Conservation (phyloP, 345 rosid genomes). For the Litchi chinensis region DNA sequence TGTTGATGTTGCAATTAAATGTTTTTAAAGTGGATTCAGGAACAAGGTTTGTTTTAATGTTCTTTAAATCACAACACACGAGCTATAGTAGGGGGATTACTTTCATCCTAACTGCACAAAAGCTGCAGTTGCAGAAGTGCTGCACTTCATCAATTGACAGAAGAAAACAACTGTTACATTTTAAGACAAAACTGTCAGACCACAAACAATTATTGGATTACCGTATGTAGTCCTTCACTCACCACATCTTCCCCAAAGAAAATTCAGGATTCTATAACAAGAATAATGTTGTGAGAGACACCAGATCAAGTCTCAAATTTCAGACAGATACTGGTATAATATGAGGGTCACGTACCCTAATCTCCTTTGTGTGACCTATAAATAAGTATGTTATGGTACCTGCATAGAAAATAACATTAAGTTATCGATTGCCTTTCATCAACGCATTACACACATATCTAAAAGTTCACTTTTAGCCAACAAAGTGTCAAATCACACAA, state of each 20-base stretch:
- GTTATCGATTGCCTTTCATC: neutral
- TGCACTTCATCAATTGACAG: neutral
- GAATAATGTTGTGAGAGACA: conserved; percentile 1
- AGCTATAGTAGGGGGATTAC: neutral
- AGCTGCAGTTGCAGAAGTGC: neutral
- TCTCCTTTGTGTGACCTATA: neutral
- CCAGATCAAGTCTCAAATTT: neutral
- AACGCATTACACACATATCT: neutral
- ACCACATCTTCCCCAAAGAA: neutral
- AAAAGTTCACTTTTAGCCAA: neutral
- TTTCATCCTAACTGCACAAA: neutral
- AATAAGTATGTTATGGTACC: neutral
- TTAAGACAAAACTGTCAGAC: neutral
- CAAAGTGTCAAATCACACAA: neutral
- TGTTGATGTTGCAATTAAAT: neutral
- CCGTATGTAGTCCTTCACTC: neutral
- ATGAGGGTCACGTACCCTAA: neutral
- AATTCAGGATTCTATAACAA: neutral
- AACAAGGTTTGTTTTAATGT: neutral
- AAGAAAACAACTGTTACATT: neutral
- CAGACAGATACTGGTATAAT: neutral
- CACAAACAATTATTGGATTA: neutral
- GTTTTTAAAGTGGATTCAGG: neutral
- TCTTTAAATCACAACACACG: neutral
- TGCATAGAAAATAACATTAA: conserved; percentile 8